Base-by-base conservation (phyloP, 2,329 filamentous ascomycete genomes). In the Monilinia vaccinii-corymbosi region DNA sequence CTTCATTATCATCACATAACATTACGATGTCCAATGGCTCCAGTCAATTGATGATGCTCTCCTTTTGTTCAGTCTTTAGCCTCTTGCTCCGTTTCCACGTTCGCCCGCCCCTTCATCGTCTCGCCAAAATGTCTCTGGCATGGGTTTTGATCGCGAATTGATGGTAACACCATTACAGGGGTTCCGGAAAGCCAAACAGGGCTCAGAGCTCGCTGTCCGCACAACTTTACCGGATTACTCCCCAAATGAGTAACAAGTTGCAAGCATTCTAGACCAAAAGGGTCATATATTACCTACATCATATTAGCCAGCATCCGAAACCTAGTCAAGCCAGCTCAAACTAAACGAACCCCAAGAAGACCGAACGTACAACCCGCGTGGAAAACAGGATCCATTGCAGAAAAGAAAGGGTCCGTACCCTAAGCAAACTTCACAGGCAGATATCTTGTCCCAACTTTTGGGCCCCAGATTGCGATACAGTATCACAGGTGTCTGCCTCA, bases 291-390 rank as follows among this genome's bases (percentile, higher is more conserved):
- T 14, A 48, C 42, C 21, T 21, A 23, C 21, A 45, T 45, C 38
- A 44, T 32, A 53, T 56, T 56, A 56, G 52, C 52, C 53, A 56
- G 18, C 47, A 47, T 56, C 8, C 31, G 44, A 56, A 56, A 56
- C 53, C 53, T 47, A 25, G 42, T 44, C 14, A 50, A 50, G 48
- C 32, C n/a, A 50, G 32, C 48, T 44, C 40, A 44, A 44, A 44
- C 40, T 44, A 31, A 48, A 48, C 14, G 14, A 18, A 28, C 18
- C 14, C 25, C 9, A 48, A 16, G 23, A 47, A 47, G 23, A 31
- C 21, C 23, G 50, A 53, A 53, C 36, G 23, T 52, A 52, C 51
- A 44, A 23, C 38, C 42, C 53, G 47, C 42, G 53, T 47, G 42
- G 31, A 36, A 56, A 28, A 47, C 42, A 56, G 53, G 40, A 25